phyloP scores from a whole-genome alignment of 2,329 filamentous ascomycete genomes.

The Apiospora rasikravindrae region DNA sequence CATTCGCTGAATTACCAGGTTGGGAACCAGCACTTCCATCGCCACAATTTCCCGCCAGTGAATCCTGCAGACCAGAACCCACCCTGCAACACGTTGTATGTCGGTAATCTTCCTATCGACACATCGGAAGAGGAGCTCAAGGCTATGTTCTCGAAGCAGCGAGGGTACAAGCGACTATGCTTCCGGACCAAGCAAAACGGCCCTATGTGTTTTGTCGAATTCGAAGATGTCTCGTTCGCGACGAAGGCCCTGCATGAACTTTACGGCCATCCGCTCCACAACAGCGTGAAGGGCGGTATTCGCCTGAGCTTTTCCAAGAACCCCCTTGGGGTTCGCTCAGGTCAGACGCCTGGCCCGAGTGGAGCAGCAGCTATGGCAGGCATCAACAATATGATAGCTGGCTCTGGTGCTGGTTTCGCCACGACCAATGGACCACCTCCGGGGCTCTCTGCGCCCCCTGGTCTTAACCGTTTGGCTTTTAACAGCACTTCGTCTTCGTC shows the following conservation, averaged over 20 bases:
- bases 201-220: constrained; percentile 99
- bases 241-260: constrained; percentile 90
- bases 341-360: constrained; percentile 60
- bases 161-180: constrained; percentile 93
- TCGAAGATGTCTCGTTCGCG: constrained; percentile 89
- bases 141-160: constrained; percentile 87
- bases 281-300: constrained; percentile 93
- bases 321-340: constrained; percentile 86
- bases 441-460: constrained; percentile 77
- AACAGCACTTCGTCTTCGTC: constrained; percentile 27
- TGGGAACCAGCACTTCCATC: constrained; percentile 61
- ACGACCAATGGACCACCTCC: constrained; percentile 80
- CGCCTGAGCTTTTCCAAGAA: constrained; percentile 97
- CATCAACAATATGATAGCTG: constrained; percentile 62
- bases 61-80: constrained; percentile 97
- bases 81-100: constrained; percentile 96
- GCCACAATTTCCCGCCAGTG: constrained; percentile 78
- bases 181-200: constrained; percentile 95
- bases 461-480: constrained; percentile 50
- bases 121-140: constrained; percentile 96
- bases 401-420: constrained; percentile 64
- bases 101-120: constrained; percentile 93
- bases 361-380: constrained; percentile 52
- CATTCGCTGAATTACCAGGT: constrained; percentile 59
- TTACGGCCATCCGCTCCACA: constrained; percentile 85